Conservation (phyloP, 768 basidiomycete species). For the Leccinum variicolor region DNA sequence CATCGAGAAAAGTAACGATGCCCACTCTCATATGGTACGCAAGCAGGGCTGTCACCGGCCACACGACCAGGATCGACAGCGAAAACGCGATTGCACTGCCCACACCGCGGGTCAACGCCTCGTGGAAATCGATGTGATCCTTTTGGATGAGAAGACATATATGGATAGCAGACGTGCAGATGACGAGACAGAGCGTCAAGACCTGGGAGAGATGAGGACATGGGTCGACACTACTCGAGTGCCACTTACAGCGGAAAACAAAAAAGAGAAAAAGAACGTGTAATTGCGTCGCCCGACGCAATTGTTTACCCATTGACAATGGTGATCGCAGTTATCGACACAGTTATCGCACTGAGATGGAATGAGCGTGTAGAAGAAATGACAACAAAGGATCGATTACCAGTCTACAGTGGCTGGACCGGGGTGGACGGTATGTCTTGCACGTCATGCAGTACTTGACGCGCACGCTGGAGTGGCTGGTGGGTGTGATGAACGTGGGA, state of each 20-base stretch:
- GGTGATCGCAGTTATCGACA: slow-evolving; percentile 93
- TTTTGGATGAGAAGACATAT: slow-evolving; percentile 61
- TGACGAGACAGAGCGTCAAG: slow-evolving; percentile 69
- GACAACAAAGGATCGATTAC: slow-evolving; percentile 36
- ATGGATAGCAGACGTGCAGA: slow-evolving; percentile 82
- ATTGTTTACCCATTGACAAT: slow-evolving; percentile 91
- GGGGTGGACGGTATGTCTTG: slow-evolving; percentile 86
- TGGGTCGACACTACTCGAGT: neutral
- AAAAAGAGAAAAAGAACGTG: slow-evolving; percentile 83
- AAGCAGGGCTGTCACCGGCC: slow-evolving; percentile 79
- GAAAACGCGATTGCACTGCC: slow-evolving; percentile 83
- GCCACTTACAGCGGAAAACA: slow-evolving; percentile 68
- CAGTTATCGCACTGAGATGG: slow-evolving; percentile 86
- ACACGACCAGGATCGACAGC: slow-evolving; percentile 68
- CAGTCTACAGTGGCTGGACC: slow-evolving; percentile 95
- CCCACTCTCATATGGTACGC: slow-evolving; percentile 84
- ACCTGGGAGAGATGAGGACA: slow-evolving; percentile 42
- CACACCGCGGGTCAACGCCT: slow-evolving; percentile 48
- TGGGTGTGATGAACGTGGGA: neutral
- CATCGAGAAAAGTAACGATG: slow-evolving; percentile 1
- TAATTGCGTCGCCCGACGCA: slow-evolving; percentile 96
- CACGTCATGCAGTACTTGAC: slow-evolving; percentile 96
- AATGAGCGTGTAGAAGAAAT: neutral
- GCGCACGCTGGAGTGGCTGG: slow-evolving; percentile 54
- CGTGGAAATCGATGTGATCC: slow-evolving; percentile 45